Base-by-base conservation (phyloP, 805 yeast genomes). In the Saccharomycopsis sp. region DNA sequence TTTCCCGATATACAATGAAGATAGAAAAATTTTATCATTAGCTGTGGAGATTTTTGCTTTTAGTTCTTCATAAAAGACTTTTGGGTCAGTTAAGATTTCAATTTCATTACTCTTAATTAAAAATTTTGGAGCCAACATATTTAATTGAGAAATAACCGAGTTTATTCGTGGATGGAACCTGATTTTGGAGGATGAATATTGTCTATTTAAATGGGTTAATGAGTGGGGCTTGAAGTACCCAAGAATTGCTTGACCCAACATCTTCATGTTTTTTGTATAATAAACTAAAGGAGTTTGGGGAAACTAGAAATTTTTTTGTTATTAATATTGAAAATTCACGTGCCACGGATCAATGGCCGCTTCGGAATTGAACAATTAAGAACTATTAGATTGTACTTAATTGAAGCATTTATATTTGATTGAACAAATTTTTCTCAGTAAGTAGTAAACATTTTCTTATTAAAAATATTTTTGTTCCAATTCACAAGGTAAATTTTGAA, bases 1-100 rank as follows among this genome's bases (percentile, higher is more conserved):
- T 50, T 79, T 82, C 2, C 98, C 98, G 35, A 92, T 67, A 55
- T 92, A 92, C 31, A 92, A 64, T 1, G 95, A 79, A 3, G 95
- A 80, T 28, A 92, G 67, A 52, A 87, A 92, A 8, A 92, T 68
- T 32, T 94, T 66, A 4, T 59, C 46, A 40, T 80, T 59, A 1
- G 97, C 89, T 1, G 52, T 37, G 2, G 58, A 47, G 15, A 89
- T 88, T 51, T 80, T 82, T 2, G 51, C 34, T 51, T 76, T 83
- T 38, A 92, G 61, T 2, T 70, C 60, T 2, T 62, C 47, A 58
- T 92, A 89, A 54, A 92, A 92, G n/a, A 69, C 74, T 1, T 54
- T 62, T 0, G 98, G 98, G 40, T 69, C 67, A 18, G 64, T 62
- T 25, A 88, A 48, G 14, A 88, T 70, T 32, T 70, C 71, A 30